Base-by-base conservation (phyloP, 805 yeast species). In the Wickerhamiella slavikovae region DNA sequence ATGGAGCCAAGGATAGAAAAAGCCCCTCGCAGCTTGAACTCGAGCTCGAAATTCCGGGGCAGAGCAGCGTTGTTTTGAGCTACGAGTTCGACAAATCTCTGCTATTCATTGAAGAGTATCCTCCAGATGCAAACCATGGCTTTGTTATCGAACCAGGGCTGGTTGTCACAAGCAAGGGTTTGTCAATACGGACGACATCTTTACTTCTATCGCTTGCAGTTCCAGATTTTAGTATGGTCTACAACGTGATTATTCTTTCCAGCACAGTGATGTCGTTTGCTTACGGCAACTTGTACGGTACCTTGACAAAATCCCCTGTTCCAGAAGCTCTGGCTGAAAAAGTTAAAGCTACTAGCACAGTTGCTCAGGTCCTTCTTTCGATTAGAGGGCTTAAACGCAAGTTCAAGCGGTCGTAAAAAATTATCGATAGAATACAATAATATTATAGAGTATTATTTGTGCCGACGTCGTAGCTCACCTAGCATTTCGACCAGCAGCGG, bases 61-160 rank as follows among this genome's bases (percentile, higher is more conserved):
- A 57, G 2, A 59, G 71, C 10, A 60, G 70, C 5, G 48, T 76
- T 26, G 62, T 73, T 1, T 40, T 80, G 30, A 68, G 74, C 3
- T 77, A 77, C 47, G 66, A 72, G 32, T 83, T 85, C 46, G 96
- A 89, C 47, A 89, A 83, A 49, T 71, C 93, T 0, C 59, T 89
- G 47, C 59, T 89, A 18, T 63, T 73, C 33, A 71, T 77, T 36
- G 76, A 82, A 3, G 96, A 89, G 48, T 89, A 89, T 45, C 98
- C 98, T n/a, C 98, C 98, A 1, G 98, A 89, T 57, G 96, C 98
- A 2, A 89, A 89, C 48, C 95, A 89, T 43, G 98, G 98, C 1
- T 89, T 89, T 52, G 85, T 83, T 35, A 69, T 89, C 25, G 89
- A 89, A 15, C 93, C 96, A 0, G 93, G 93, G 4, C 30, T 47